Base-by-base conservation (phyloP, 768 basidiomycete species). In the Leccinellum luteum region DNA sequence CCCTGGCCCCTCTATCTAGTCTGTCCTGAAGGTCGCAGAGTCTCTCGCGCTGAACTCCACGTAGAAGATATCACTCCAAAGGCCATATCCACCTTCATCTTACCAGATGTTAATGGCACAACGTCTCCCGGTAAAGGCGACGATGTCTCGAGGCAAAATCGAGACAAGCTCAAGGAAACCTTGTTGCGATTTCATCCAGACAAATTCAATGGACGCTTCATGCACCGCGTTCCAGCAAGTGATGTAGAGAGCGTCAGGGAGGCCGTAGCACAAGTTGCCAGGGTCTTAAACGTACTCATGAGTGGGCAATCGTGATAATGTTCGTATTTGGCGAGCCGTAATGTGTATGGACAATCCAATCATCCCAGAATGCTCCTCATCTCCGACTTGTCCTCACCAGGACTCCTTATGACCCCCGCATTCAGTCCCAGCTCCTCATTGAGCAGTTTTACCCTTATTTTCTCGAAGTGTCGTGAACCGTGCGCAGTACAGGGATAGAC, bases 151-250 rank as follows among this genome's bases (percentile, higher is more conserved):
- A 81, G 76, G 69, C 82, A 78, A 66, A 76, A 75, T 32, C 85
- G 81, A 66, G 86, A 89, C 19, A 85, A 78, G 60, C 64, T 90
- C 47, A 76, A 85, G 63, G 88, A 89, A 71, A 79, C 86, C 0
- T 78, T 89, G 64, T 69, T 90, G 25, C 84, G 88, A 19, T 91
- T 87, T 68, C 89, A 91, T 66, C 89, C 89, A 2, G 89, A 91
- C 70, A 91, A 91, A 68, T 90, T 90, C 54, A 87, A 91, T 67
- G 87, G 89, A 19, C 79, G 89, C 32, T 73, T 90, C 49, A 83
- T 89, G 79, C 67, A 68, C 50, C 75, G 76, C 5, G 76, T 90
- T 6, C 64, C 62, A 44, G 73, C 75, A 31, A 64, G 62, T 13
- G 86, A 91, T 23, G 69, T 65, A 64, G 78, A 78, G 44, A 66